phyloP scores from a whole-genome alignment of 345 rosid species.

The Toxicodendron radicans region DNA sequence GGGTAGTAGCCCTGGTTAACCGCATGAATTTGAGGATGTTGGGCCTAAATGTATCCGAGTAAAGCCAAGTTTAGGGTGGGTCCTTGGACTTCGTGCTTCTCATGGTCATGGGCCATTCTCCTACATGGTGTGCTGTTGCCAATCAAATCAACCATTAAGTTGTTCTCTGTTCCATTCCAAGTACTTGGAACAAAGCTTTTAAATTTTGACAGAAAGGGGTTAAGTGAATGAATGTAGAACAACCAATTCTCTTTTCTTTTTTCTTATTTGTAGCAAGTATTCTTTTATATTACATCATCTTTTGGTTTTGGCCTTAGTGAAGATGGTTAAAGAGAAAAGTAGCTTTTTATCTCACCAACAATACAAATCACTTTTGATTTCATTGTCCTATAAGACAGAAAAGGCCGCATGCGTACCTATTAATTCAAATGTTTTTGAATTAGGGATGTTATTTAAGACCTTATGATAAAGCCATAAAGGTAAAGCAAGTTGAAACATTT shows the following conservation, averaged over 20 bases:
- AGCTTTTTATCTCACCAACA: background rate
- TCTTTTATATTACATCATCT: too few species aligned
- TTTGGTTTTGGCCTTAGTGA: background rate
- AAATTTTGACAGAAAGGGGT: background rate
- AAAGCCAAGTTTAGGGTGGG: background rate
- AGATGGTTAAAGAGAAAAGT: background rate
- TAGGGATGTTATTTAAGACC: background rate
- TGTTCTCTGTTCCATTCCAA: background rate
- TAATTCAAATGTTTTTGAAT: background rate
- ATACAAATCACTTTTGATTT: background rate
- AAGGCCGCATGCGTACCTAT: background rate
- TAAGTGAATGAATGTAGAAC: conserved; percentile 8
- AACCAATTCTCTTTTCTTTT: too few species aligned
- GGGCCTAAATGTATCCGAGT: background rate
- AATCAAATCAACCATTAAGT: background rate
- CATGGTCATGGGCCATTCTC: background rate
- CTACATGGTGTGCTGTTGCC: background rate
- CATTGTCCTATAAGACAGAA: background rate
- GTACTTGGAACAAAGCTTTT: background rate
- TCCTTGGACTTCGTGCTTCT: background rate
- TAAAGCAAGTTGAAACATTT: too few species aligned
- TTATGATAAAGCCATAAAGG: too few species aligned
- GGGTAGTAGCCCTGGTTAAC: background rate
- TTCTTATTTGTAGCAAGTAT: background rate
- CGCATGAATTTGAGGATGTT: background rate